Evolutionary conservation across 1,284 basidiomycete genomes (phyloP).

Genomic region (Macrocystidia cucumis): DNA sequence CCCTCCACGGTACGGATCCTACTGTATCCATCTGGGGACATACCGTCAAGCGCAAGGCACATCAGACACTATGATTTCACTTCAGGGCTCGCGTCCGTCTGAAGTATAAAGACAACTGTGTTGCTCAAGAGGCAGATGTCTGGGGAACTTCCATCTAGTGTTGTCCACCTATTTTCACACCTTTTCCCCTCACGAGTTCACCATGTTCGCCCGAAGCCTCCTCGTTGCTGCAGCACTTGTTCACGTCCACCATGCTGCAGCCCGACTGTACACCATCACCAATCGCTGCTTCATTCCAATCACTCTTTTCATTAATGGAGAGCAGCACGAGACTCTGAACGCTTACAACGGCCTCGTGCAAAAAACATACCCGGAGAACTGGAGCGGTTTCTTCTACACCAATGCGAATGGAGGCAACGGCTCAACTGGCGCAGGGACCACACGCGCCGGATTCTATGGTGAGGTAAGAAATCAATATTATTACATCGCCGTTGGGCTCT

Average conservation of each 20-base stretch:
- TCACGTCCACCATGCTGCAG: conserved; percentile 6
- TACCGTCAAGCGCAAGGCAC: no score
- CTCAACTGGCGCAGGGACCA: conserved; percentile 13
- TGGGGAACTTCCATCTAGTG: no score
- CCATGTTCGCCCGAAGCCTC: not conserved
- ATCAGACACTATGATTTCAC: no score
- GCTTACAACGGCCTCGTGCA: conserved; percentile 9
- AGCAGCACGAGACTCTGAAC: conserved; percentile 14
- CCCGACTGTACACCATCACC: conserved; percentile 16
- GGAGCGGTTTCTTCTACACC: conserved; percentile 19
- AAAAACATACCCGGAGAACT: conserved; percentile 12
- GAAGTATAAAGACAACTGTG: no score
- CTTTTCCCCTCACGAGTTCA: no score
- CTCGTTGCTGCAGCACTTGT: no score
- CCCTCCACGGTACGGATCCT: no score
- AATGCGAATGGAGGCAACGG: conserved; percentile 16
- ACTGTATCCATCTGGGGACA: no score
- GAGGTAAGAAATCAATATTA: conserved; percentile 10
- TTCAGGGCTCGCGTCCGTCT: no score
- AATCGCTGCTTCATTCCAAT: conserved; percentile 22
- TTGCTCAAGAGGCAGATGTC: no score
- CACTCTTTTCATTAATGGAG: conserved; percentile 21
- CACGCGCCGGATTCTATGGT: conserved; percentile 19
- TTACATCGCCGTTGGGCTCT: not conserved
- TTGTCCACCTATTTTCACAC: no score